phyloP scores from a whole-genome alignment of 805 yeast genomes.

The Kluyveromyces siamensis region DNA sequence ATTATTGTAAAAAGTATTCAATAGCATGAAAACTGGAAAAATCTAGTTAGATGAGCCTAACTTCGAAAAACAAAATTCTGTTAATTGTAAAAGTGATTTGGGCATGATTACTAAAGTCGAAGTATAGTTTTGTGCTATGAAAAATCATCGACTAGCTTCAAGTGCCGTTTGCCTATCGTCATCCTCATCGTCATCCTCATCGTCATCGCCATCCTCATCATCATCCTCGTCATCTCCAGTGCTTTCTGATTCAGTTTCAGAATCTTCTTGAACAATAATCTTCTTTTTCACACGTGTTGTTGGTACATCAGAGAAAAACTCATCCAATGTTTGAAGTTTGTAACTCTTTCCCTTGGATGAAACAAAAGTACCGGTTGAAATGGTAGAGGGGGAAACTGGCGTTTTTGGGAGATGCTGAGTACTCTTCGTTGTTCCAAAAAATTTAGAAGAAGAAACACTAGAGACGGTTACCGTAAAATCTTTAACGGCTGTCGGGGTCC shows the following conservation, averaged over 20 bases:
- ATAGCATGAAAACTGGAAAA: too few relatives aligned
- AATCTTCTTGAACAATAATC: constrained; percentile 25
- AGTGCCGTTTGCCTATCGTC: background rate
- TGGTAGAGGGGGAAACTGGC: constrained; percentile 3
- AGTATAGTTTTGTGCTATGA: too few relatives aligned
- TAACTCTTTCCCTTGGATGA: constrained; percentile 33
- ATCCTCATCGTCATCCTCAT: background rate
- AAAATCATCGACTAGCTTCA: too few relatives aligned
- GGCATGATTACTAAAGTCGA: too few relatives aligned
- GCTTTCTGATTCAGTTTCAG: constrained; percentile 25
- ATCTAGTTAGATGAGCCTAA: too few relatives aligned
- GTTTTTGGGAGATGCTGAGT: background rate
- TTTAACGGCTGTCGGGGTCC: constrained; percentile 32
- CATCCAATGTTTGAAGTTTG: constrained; percentile 74
- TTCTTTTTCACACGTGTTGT: constrained; percentile 10
- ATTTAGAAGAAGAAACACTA: constrained; percentile 26
- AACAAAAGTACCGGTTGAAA: constrained; percentile 8
- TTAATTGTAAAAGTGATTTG: too few relatives aligned
- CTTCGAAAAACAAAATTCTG: too few relatives aligned
- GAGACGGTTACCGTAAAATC: constrained; percentile 32
- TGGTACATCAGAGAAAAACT: constrained; percentile 56
- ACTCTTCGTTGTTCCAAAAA: constrained; percentile 4
- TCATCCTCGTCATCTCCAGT: constrained; percentile 26
- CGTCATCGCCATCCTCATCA: constrained; percentile 11
- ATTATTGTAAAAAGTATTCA: too few relatives aligned